phyloP scores from a whole-genome alignment of 1,139 yeast species.

The Hyphopichia wangnamkhiaoensis region DNA sequence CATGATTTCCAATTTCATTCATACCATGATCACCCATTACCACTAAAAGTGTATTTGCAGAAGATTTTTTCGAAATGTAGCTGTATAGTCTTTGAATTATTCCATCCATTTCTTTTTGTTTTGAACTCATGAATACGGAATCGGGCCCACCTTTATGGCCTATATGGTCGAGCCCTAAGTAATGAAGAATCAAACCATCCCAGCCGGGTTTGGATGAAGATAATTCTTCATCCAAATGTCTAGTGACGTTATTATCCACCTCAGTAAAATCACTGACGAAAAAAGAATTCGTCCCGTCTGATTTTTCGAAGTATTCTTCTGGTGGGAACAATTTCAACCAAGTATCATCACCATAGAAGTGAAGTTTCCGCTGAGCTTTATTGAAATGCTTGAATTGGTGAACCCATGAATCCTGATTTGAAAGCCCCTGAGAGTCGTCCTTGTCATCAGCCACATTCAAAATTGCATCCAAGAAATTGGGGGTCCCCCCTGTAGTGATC shows the following conservation, averaged over 20 bases:
- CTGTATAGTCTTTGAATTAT: constrained; percentile 58
- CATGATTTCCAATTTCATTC: constrained; percentile 94
- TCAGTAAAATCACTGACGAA: constrained; percentile 93
- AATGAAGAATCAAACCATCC: constrained; percentile 89
- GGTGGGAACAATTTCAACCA: constrained; percentile 89
- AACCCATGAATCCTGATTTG: constrained; percentile 85
- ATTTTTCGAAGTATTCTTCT: constrained; percentile 51
- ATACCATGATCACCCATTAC: constrained; percentile 95
- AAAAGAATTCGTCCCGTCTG: constrained; percentile 91
- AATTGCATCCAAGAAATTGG: constrained; percentile 81
- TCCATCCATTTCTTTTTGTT: constrained; percentile 83
- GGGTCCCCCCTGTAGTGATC: constrained; percentile 79
- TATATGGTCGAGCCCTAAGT: constrained; percentile 92
- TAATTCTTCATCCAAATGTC: constrained; percentile 70
- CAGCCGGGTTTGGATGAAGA: constrained; percentile 42
- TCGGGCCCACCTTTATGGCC: constrained; percentile 96
- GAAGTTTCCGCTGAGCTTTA: constrained; percentile 46
- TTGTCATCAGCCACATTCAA: constrained; percentile 87
- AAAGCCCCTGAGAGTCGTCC: constrained; percentile 73
- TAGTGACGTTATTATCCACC: constrained; percentile 89
- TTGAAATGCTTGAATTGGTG: constrained; percentile 52
- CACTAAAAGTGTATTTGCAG: constrained; percentile 63
- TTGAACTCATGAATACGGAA: constrained; percentile 75
- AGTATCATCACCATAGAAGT: constrained; percentile 96
- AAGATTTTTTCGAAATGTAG: constrained; percentile 22